phyloP scores from a whole-genome alignment of 2,329 filamentous ascomycete species.

The Cladorrhinum sp. region DNA sequence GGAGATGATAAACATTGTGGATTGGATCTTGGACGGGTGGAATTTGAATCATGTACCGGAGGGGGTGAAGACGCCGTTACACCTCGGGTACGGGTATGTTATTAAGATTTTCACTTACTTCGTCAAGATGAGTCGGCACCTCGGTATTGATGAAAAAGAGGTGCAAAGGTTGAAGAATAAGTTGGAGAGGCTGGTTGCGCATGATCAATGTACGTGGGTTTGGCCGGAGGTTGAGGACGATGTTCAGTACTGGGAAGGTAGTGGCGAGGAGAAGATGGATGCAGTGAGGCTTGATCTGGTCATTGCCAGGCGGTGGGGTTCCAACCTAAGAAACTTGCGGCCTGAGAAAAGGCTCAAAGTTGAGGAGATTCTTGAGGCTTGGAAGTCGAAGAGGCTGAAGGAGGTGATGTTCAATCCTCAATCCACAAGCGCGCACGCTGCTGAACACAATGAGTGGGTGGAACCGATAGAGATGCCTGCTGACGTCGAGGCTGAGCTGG shows the following conservation, averaged over 20 bases:
- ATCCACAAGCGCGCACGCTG: not conserved
- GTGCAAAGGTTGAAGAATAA: conserved; percentile 32
- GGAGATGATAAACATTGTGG: conserved; percentile 54
- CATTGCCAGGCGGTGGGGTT: conserved; percentile 10
- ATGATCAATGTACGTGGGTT: conserved; percentile 23
- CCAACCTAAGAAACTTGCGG: not conserved
- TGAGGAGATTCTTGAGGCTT: not conserved
- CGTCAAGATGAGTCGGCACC: conserved; percentile 45
- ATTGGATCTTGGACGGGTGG: conserved; percentile 57
- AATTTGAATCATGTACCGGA: conserved; percentile 33
- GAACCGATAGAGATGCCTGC: not conserved
- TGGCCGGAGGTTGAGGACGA: conserved; percentile 14
- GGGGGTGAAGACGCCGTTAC: conserved; percentile 37
- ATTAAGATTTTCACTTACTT: conserved; percentile 37
- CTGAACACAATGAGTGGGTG: not conserved
- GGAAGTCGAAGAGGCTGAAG: not conserved
- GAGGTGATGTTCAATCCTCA: not conserved
- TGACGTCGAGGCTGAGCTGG: not conserved
- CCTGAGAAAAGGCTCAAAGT: not conserved
- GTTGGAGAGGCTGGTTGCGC: conserved; percentile 19
- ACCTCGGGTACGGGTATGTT: conserved; percentile 34
- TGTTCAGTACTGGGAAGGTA: no score
- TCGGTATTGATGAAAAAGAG: conserved; percentile 24
- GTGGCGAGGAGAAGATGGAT: not conserved
- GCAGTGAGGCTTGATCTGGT: conserved; percentile 13